Evolutionary conservation across 331 rosid genomes (phyloP).

Genomic region (Acacia pycnantha): DNA sequence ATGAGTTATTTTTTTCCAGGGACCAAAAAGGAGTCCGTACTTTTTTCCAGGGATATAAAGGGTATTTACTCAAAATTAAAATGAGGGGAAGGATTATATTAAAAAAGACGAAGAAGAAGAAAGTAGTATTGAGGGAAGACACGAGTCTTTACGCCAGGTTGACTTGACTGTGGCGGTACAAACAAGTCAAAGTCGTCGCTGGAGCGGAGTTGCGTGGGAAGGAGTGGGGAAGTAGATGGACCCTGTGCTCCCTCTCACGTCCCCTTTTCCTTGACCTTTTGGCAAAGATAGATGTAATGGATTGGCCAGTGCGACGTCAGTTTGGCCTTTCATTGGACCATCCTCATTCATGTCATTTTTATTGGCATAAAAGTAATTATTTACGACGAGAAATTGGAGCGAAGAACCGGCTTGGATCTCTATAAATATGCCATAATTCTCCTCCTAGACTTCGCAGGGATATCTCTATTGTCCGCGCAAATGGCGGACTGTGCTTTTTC

Average conservation of each 20-base stretch:
- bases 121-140: no score
- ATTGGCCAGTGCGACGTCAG: neutral
- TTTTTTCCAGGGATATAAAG: no score
- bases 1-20: no score
- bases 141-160: neutral
- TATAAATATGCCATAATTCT: constrained; percentile 30
- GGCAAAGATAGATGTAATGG: neutral
- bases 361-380: constrained; percentile 37
- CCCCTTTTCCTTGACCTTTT: neutral
- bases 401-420: neutral
- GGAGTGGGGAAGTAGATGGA: neutral
- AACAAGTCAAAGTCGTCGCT: constrained; percentile 14
- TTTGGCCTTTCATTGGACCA: neutral
- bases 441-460: neutral
- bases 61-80: no score
- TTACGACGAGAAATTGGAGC: constrained; percentile 22
- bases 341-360: neutral
- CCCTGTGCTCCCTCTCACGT: neutral
- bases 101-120: no score
- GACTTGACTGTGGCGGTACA: neutral
- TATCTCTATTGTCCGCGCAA: constrained; percentile 7
- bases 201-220: neutral
- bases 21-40: no score
- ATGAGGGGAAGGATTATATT: no score
- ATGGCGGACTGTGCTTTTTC: constrained; percentile 42